A percentile compares a stretch with the other conserved stretches of the same genome.
These are phyloP conservation scores for Hymenoscyphus occultus DNA, from an alignment of 2,329 filamentous ascomycete genomes.

Conservation along the genomic window DNA sequence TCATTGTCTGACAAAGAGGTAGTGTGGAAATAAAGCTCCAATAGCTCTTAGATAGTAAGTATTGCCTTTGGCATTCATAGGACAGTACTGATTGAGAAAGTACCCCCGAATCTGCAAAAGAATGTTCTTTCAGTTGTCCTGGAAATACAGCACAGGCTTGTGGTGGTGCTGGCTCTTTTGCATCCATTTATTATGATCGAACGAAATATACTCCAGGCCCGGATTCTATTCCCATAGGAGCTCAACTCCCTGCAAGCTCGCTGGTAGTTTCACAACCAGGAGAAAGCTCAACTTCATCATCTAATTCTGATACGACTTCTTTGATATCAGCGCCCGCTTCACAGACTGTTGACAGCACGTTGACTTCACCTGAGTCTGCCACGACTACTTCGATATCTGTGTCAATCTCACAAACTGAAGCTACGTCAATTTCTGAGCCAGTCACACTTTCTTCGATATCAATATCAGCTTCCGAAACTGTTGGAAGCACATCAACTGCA, in stretches of 20 bases:
- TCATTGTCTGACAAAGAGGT: conserved; percentile 16
- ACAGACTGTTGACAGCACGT: not conserved
- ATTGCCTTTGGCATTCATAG: not conserved
- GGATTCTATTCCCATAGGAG: conserved; percentile 12
- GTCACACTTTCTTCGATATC: not conserved
- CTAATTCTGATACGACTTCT: not conserved
- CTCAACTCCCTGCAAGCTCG: not conserved
- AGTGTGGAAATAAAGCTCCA: conserved; percentile 34
- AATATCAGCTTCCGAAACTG: not conserved
- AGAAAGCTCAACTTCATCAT: not conserved
- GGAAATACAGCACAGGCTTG: conserved; percentile 25
- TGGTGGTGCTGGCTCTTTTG: conserved; percentile 35
- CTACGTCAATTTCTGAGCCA: not conserved
- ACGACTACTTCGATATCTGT: not conserved
- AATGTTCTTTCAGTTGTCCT: conserved; percentile 24
- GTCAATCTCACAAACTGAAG: not conserved
- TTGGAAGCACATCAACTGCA: not conserved
- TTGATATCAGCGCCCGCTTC: not conserved
- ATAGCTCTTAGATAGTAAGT: conserved; percentile 27
- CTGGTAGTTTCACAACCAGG: not conserved
- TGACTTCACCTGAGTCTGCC: not conserved
- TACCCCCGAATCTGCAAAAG: conserved; percentile 27
- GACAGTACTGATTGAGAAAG: conserved; percentile 14
- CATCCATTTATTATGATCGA: conserved; percentile 37
- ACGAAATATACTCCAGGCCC: conserved; percentile 30